phyloP scores from a whole-genome alignment of 2,329 filamentous ascomycete species.

The Colletotrichum brevisporum region DNA sequence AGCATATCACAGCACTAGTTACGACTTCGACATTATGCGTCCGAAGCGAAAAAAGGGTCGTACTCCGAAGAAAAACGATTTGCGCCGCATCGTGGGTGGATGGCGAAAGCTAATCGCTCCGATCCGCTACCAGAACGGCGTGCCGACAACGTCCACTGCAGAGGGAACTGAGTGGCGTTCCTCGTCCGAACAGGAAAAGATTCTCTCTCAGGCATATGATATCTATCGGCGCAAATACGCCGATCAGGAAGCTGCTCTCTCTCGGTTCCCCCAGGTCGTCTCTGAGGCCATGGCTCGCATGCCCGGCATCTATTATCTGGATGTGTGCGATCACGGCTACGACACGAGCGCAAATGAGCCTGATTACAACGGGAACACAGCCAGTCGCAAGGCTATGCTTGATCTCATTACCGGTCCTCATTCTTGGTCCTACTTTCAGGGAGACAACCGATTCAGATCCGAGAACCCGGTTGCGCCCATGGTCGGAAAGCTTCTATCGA shows the following conservation, averaged over 20 bases:
- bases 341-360: no score
- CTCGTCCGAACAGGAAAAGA: neutral
- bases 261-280: neutral
- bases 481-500: slow-evolving; percentile 4
- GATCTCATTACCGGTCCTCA: neutral
- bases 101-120: no score
- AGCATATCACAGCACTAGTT: no score
- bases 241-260: neutral
- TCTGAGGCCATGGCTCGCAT: slow-evolving; percentile 1
- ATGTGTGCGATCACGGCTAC: no score
- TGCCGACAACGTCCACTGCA: no score
- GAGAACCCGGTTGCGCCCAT: neutral
- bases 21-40: no score
- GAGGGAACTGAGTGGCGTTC: neutral
- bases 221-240: neutral
- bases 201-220: neutral
- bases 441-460: slow-evolving; percentile 21
- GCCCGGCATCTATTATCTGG: neutral
- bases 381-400: no score
- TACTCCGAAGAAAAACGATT: no score
- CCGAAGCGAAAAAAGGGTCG: no score
- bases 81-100: no score
- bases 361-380: no score
- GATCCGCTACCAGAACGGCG: no score
- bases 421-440: neutral